These are phyloP conservation scores for Brassica cretica DNA, from an alignment of 345 rosid genomes.

Conservation along the genomic window DNA sequence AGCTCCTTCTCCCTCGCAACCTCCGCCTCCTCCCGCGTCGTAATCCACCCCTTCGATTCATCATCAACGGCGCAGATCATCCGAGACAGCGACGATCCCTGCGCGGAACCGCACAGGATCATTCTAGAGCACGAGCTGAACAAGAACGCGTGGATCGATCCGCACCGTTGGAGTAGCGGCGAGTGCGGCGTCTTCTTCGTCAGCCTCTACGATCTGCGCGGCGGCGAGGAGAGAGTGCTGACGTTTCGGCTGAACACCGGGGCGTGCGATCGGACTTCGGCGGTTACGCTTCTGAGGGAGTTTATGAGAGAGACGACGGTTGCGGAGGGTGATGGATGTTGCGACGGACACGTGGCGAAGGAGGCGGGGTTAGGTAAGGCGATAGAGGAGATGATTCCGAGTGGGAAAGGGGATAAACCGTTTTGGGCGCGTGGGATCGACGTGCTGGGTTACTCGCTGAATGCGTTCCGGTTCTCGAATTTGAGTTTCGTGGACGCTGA, in stretches of 20 bases:
- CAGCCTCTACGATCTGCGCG: conserved; percentile 50
- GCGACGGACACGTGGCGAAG: conserved; percentile 22
- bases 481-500: conserved; percentile 55
- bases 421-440: conserved; percentile 91
- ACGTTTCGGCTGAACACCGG: conserved; percentile 65
- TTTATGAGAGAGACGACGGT: conserved; percentile 40
- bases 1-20: conserved; percentile 62
- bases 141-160: conserved; percentile 55
- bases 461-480: conserved; percentile 64
- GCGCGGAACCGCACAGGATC: conserved; percentile 42
- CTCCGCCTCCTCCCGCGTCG: conserved; percentile 44
- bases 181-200: conserved; percentile 48
- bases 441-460: conserved; percentile 87
- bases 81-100: conserved; percentile 24
- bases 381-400: conserved; percentile 75
- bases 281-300: conserved; percentile 58
- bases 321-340: background rate
- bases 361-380: conserved; percentile 46
- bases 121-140: conserved; percentile 77
- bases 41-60: conserved; percentile 52
- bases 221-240: conserved; percentile 41
- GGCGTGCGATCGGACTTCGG: conserved; percentile 74
- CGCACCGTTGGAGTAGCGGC: conserved; percentile 28
- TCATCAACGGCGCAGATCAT: conserved; percentile 53
- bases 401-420: conserved; percentile 67